These are phyloP conservation scores for Apiospora sp. DNA, from an alignment of 2,329 filamentous ascomycete species.

Conservation along the genomic window DNA sequence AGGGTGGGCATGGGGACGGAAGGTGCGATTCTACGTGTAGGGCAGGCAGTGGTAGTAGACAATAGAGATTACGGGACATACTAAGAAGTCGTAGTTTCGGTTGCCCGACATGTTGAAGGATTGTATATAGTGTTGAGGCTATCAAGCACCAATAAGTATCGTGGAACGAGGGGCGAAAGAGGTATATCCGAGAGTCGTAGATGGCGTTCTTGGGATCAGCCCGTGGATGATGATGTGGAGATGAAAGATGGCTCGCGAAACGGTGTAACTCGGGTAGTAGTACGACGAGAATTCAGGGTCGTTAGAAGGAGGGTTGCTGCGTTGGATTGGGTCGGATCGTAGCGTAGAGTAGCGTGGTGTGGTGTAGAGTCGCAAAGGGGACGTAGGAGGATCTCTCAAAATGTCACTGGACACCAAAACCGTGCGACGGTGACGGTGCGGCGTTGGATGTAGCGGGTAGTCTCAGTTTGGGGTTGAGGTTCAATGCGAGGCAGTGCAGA, in stretches of 20 bases:
- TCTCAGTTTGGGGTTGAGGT: slow-evolving; percentile 15
- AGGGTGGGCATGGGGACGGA: slow-evolving; percentile 8
- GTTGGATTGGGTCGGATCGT: slow-evolving; percentile 7
- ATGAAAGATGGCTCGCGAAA: slow-evolving; percentile 18
- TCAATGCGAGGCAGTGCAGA: slow-evolving; percentile 18
- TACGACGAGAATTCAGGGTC: slow-evolving; percentile 15
- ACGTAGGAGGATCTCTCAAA: slow-evolving; percentile 9
- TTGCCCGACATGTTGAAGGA: slow-evolving; percentile 82
- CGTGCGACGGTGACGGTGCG: slow-evolving; percentile 21
- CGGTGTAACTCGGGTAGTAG: slow-evolving; percentile 3
- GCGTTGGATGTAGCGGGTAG: slow-evolving; percentile 19
- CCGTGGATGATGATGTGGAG: slow-evolving; percentile 2
- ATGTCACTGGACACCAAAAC: slow-evolving; percentile 21
- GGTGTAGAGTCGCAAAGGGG: slow-evolving; percentile 16
- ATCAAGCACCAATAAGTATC: slow-evolving; percentile 18
- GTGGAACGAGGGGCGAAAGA: slow-evolving; percentile 5
- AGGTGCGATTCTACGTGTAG: slow-evolving; percentile 5
- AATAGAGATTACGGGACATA: slow-evolving; percentile 57
- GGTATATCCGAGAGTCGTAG: slow-evolving; percentile 14
- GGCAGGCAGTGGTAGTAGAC: slow-evolving; percentile 27
- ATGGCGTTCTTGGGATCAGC: slow-evolving; percentile 6
- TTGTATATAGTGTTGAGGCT: slow-evolving; percentile 1
- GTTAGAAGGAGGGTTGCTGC: not conserved
- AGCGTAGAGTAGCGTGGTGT: slow-evolving; percentile 3
- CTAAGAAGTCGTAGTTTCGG: slow-evolving; percentile 99